phyloP scores from a whole-genome alignment of 2,329 filamentous ascomycete species.

The Fusarium solani-melongenae region DNA sequence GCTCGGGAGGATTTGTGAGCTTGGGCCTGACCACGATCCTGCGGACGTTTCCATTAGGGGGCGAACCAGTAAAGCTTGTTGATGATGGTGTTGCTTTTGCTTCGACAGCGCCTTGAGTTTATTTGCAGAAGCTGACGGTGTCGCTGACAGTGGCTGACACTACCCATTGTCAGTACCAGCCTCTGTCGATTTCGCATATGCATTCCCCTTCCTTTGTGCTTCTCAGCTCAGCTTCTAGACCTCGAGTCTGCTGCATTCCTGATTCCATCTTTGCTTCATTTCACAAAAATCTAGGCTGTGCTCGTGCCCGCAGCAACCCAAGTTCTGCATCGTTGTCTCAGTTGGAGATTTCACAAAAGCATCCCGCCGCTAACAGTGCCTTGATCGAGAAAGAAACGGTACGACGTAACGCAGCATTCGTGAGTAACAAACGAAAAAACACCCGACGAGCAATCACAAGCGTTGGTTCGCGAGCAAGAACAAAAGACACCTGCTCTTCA shows the following conservation, averaged over 20 bases:
- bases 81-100: too few relatives aligned
- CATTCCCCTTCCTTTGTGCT: not conserved
- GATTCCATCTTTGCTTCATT: not conserved
- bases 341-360: not conserved
- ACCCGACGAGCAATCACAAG: not conserved
- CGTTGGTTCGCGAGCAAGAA: not conserved
- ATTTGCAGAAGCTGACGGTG: not conserved
- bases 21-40: not conserved
- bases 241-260: not conserved
- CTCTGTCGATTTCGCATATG: not conserved
- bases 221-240: not conserved
- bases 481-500: not conserved
- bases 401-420: slow-evolving; percentile 4
- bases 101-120: not conserved
- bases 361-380: too few relatives aligned
- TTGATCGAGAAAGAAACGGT: not conserved
- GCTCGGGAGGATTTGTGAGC: not conserved
- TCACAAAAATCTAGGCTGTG: not conserved
- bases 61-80: slow-evolving; percentile 12
- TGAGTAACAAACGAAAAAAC: not conserved
- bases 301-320: not conserved
- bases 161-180: not conserved
- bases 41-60: slow-evolving; percentile 29
- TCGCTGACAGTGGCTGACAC: not conserved
- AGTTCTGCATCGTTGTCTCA: not conserved